Percentiles rank a stretch among this genome's conserved stretches.
Conservation (phyloP, 148 eudicot species). For the Linanthus parryae region DNA sequence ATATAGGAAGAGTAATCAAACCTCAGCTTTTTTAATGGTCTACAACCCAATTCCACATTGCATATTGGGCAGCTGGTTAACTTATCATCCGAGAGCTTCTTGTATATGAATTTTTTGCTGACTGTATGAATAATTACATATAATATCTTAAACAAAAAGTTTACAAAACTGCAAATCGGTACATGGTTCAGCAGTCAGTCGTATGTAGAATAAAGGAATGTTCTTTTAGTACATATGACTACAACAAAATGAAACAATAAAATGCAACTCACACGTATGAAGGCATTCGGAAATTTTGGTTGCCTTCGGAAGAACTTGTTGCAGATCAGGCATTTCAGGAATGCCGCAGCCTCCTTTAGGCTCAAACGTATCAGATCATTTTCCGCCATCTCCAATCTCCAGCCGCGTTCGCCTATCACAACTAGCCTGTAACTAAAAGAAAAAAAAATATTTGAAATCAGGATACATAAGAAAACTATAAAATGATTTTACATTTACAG, state of each 20-base stretch:
- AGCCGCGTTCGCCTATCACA: no score
- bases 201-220: no score
- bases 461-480: no score
- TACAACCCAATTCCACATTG: slow-evolving; percentile 66
- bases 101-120: slow-evolving; percentile 85
- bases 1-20: no score
- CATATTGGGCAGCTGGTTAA: slow-evolving; percentile 78
- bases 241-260: background rate
- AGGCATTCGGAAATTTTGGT: slow-evolving; percentile 85
- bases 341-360: slow-evolving; percentile 57
- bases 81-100: slow-evolving; percentile 79
- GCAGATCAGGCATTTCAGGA: slow-evolving; percentile 94
- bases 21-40: slow-evolving; percentile 87
- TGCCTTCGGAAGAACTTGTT: slow-evolving; percentile 57
- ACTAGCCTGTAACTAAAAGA: no score
- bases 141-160: no score
- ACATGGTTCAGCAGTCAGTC: no score
- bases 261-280: slow-evolving; percentile 66
- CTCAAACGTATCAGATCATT: slow-evolving; percentile 41
- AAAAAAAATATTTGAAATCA: no score
- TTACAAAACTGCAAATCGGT: no score
- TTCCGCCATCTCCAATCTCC: slow-evolving; percentile 56
- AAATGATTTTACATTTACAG: no score
- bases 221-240: background rate
- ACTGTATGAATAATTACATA: no score